A percentile compares a stretch with the other conserved stretches of the same genome.
phyloP scores from a whole-genome alignment of 306 rosid species.

The Lathyrus aphaca region DNA sequence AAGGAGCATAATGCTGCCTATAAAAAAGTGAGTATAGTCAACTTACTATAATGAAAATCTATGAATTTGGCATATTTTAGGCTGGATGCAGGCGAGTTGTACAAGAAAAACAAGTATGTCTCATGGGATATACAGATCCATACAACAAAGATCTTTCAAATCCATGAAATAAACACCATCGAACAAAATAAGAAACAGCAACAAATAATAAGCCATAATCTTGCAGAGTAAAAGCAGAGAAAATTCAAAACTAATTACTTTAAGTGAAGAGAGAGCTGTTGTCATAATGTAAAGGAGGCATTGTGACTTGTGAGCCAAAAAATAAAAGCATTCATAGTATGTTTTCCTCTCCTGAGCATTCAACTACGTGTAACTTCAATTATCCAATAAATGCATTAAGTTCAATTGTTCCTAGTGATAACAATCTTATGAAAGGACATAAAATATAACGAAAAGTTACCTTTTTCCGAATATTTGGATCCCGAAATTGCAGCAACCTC shows the following conservation, averaged over 20 bases:
- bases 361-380: background rate
- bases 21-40: constrained; percentile 48
- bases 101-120: constrained; percentile 18
- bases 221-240: constrained; percentile 25
- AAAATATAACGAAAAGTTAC: constrained; percentile 48
- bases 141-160: constrained; percentile 6
- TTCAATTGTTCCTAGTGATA: constrained; percentile 15
- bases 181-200: constrained; percentile 31
- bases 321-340: constrained; percentile 19
- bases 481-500: constrained; percentile 89
- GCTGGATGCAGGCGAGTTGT: background rate
- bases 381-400: constrained; percentile 25
- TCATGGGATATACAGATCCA: background rate
- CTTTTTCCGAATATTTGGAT: constrained; percentile 94
- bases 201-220: constrained; percentile 27
- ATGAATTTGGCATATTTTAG: background rate
- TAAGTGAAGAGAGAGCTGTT: constrained; percentile 19
- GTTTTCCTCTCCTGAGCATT: constrained; percentile 32
- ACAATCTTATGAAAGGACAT: background rate
- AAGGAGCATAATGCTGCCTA: constrained; percentile 96
- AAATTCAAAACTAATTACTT: constrained; percentile 20
- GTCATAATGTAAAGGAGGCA: constrained; percentile 21
- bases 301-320: constrained; percentile 16
- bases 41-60: constrained; percentile 24
- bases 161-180: constrained; percentile 12